These are phyloP conservation scores for Angomonas ambiguus DNA, from an alignment of 208 protist genomes.

Conservation along the genomic window DNA sequence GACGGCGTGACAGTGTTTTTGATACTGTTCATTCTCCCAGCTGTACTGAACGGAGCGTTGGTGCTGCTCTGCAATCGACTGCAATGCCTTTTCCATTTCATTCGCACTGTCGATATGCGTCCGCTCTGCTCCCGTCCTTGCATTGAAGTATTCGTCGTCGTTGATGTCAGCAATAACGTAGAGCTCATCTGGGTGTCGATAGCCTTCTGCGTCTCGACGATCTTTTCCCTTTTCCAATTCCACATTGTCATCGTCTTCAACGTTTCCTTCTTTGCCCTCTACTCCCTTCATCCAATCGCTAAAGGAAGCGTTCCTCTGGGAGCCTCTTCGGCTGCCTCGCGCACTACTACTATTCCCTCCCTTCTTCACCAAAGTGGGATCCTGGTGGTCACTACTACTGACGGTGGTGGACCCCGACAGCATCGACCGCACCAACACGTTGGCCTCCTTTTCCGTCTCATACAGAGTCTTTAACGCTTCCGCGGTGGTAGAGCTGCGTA, in stretches of 20 bases:
- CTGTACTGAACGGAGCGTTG: constrained; percentile 14
- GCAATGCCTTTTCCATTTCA: constrained; percentile 2
- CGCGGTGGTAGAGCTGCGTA: background rate
- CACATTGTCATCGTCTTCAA: constrained; percentile 2
- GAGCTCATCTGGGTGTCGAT: constrained; percentile 32
- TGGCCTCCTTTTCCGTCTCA: background rate
- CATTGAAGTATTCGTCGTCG: constrained; percentile 61
- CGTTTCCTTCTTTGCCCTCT: no score
- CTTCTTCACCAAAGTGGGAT: background rate
- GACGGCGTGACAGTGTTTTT: background rate
- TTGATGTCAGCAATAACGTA: constrained; percentile 77
- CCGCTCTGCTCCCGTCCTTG: constrained; percentile 33
- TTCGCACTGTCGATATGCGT: background rate
- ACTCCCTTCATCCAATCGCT: no score
- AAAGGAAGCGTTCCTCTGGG: no score
- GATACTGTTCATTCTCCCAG: background rate
- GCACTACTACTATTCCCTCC: no score
- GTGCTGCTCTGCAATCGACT: constrained; percentile 5
- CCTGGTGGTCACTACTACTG: background rate
- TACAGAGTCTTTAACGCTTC: background rate
- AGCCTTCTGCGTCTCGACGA: constrained; percentile 29
- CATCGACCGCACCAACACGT: background rate
- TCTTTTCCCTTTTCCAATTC: background rate
- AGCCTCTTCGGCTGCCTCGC: no score
- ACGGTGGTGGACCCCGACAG: background rate